Evolutionary conservation across 495 filamentous ascomycete species (phyloP), one percentile per base, ranked within the genome.

Genomic region (Rhizodiscina lignyota): DNA sequence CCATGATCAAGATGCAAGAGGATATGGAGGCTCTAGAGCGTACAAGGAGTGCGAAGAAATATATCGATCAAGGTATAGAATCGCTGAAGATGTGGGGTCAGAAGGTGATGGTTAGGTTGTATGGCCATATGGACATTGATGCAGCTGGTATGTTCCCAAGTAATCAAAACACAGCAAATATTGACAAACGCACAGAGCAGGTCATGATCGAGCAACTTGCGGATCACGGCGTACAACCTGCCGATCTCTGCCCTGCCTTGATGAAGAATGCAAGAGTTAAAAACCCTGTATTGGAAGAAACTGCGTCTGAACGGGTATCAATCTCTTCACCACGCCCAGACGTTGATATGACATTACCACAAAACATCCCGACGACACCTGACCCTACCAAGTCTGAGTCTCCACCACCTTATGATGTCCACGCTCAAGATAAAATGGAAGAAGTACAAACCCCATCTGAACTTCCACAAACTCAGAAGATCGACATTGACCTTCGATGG

Each of bases 151-250:
- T 37, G 31, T 34, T 21, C 20, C 4, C 15, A 15, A 1, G n/a
- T n/a, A 27, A 11, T 32, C 21, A 34, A 19, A 19, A 28, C 26
- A 34, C 40, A n/a, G 15, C 19, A 23, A 13, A n/a, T 32, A 36
- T 41, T 58, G 37, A 54, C 38, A 6, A 33, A 18, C 32, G 24
- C n/a, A 55, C 56, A 37, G 89, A 99, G 62, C 89, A 99, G 60
- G 62, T 99, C 47, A 99, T 99, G 89, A 94, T 99, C 43, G 89
- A 99, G 55, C 91, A 99, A 55, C 62, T 99, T 39, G 73, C 79
- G 10, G 79, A 83, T 33, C 89, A 99, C 59, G 91, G 86, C 10
- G 84, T 99, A 5, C 59, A 80, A 40, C 78, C 87, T 1, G 57
- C 55, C 21, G 89, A 99, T 55, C 63, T 99, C 18, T 79, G 83